Evolutionary conservation across 352 stramenopile species (phyloP), one percentile per base, ranked within the genome.

Genomic region (Thraustochytrium sp.): DNA sequence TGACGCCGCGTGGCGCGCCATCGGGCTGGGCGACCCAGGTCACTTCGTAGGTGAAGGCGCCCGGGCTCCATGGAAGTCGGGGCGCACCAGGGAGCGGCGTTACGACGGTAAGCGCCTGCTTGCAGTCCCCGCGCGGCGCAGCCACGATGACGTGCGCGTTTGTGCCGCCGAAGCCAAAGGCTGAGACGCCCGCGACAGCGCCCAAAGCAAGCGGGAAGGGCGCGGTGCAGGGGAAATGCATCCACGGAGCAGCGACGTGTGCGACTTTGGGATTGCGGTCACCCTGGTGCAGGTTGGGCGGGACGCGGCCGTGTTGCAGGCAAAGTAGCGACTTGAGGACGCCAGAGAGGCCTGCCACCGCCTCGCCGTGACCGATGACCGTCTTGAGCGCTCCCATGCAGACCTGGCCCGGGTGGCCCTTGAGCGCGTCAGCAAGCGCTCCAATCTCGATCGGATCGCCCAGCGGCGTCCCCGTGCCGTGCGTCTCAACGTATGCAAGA

Each of bases 301-400:
- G 86, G 21, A 85, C 83, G 21, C 31, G 23, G 2, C 76, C 31
- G 42, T 90, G 78, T n/a, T 65, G 26, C 26, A 90, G 49, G 42
- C 82, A 74, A n/a, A 90, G 65, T 5, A 89, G 42, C 26, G 61
- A 53, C 85, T 90, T 90, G 53, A 90, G 82, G 26, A 89, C 61
- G 11, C 87, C 85, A 0, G 84, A 80, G 54, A 89, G 73, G 9
- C 87, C 88, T 2, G 88, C 86, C 23, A 83, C 86, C 21, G 76
- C 82, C 55, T 90, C 87, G 13, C 87, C 76, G 49, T 90, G 88
- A 16, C 88, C 88, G 48, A 91, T 87, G 77, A 90, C 89, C n/a
- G 72, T 86, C 62, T 91, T 91, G 8, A 89, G 74, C 18, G 88
- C 76, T 54, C 87, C 87, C 29, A 90, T 53, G 13, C 88, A 59